phyloP scores from a whole-genome alignment of 768 basidiomycete genomes.

The Boletus coccyginus region DNA sequence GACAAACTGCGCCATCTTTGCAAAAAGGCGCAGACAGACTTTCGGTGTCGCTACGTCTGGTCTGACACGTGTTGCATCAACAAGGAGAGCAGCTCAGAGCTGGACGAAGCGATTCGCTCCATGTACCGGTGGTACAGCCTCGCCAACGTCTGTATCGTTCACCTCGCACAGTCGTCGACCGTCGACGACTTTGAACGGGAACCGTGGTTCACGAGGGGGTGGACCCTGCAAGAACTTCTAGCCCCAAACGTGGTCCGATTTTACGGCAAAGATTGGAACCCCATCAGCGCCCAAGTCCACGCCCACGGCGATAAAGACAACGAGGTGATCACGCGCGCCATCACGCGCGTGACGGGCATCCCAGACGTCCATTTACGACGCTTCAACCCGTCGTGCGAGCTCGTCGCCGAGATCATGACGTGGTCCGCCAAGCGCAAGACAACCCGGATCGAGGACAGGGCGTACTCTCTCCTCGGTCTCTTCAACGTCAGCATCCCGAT shows the following conservation, averaged over 20 bases:
- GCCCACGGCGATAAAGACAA: constrained; percentile 5
- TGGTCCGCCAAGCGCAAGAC: constrained; percentile 10
- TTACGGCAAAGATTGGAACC: constrained; percentile 12
- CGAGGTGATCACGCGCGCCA: background rate
- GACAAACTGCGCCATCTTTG: constrained; percentile 5
- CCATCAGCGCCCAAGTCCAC: background rate
- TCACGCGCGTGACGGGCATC: constrained; percentile 6
- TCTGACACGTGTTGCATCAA: constrained; percentile 12
- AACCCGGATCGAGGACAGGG: constrained; percentile 5
- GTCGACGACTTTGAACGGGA: constrained; percentile 14
- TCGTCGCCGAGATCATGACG: constrained; percentile 8
- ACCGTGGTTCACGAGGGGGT: constrained; percentile 14
- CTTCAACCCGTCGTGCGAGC: constrained; percentile 3
- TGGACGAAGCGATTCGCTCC: constrained; percentile 11
- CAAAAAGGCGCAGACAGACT: constrained; percentile 4
- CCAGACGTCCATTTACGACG: background rate
- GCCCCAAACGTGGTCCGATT: constrained; percentile 8
- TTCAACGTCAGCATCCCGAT: constrained; percentile 11
- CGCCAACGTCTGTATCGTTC: constrained; percentile 17
- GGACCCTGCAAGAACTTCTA: constrained; percentile 17
- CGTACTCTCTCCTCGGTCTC: constrained; percentile 12
- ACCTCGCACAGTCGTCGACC: constrained; percentile 7
- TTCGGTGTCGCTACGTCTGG: constrained; percentile 11
- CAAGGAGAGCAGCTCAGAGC: constrained; percentile 12
- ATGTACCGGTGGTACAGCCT: constrained; percentile 18